Evolutionary conservation across 75 land plant genomes (phyloP), one percentile per base, ranked within the genome.

Genomic region (Selaginella moellendorffii): DNA sequence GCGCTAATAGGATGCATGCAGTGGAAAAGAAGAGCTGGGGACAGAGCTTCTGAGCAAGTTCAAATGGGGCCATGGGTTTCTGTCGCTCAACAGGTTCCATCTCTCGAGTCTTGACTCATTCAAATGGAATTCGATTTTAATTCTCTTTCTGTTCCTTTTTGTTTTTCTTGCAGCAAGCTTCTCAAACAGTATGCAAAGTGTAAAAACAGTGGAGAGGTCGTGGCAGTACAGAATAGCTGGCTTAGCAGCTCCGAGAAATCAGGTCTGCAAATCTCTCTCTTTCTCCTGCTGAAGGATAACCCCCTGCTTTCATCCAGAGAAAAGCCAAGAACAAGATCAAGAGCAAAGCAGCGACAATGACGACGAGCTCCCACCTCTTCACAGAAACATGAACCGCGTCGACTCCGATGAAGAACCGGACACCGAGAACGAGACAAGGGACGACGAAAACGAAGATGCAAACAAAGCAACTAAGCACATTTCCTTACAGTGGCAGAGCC

Each of bases 61-160:
- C 63, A 88, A 88, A 68, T 92, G 97, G 97, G 97, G 97, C 24
- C 97, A 92, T 66, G 76, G 85, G n/a, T 92, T 92, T 64, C 63
- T 92, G 65, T 83, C 97, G 1, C 73, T 92, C 29, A 92, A 88
- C 73, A 81, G 81, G 95, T 83, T 69, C n/a, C 1, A 24, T 62
- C 42, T 21, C 52, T 62, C 0, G 30, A 28, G 8, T 30, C 23
- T 19, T 64, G 20, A 36, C 14, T 31, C 26, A 31, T 2, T 54
- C 24, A 0, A 27, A 52, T 52, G 23, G n/a, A 9, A 10, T 20
- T 56, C 24, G 19, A 2, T 20, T 2, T 5, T 24, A 24, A 56
- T 24, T 9, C 5, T 20, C 5, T 56, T 24, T 20, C 5, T 56
- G n/a, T 56, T 20, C 9, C 60, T 20, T 9, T 56, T n/a, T 20